Evolutionary conservation across 148 eudicot genomes (phyloP), one percentile per base, ranked within the genome.

Genomic region (Persicaria maculosa): DNA sequence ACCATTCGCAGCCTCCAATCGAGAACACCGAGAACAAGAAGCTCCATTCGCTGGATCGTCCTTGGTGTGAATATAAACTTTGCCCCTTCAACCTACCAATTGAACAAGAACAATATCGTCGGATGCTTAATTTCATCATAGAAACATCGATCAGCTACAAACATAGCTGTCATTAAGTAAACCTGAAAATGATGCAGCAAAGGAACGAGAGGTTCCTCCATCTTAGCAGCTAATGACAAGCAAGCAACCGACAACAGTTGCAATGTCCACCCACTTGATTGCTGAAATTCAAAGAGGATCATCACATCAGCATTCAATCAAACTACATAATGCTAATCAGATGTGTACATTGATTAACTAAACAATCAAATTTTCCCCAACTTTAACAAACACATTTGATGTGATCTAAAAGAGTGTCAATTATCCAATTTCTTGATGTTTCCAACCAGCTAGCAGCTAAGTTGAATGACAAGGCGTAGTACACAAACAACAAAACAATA

Each of bases 181-280:
- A 44, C 98, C 95, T 94, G 98, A 85, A 94, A 86, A 80, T 94
- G 87, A 75, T 88, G 50, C 69, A 94, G 86, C 72, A 88, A 86
- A 83, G 98, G 98, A 91, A 91, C 96, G 55, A 89, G 91, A 69
- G 85, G 85, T 87, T 94, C 98, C 91, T 94, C 98, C 98, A 94
- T 91, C 82, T 94, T 94, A 79, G 98, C 98, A 78, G 98, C 98
- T 81, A 94, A 79, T 53, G 98, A 94, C 80, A 94, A 77, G 78
- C 98, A 94, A 75, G 98, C 97, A 70, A 94, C 97, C 16, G 98
- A 86, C 74, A 94, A 81, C 44, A 93, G 91, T 86, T 94, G 98
- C 88, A 88, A 68, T n/a, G 98, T 85, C 98, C 98, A 94, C 74
- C 98, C 96, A 75, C 82, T 84, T 82, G 86, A 81, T 89, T 89